Base-by-base conservation (phyloP, 208 protist species). In the Trypanosoma boissoni region DNA sequence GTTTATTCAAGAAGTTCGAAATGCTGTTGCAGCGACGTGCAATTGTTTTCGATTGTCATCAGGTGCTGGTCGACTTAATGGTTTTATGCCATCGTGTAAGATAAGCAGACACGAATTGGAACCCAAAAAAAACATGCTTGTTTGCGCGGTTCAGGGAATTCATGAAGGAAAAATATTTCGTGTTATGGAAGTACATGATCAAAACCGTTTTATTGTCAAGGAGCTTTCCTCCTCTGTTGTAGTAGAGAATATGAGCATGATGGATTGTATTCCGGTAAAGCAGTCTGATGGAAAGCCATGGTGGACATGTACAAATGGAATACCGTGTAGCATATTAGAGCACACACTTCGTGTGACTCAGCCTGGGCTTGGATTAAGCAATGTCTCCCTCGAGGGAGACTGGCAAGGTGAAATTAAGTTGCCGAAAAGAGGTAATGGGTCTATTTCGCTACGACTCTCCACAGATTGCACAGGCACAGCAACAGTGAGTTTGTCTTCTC, bases 301-400 rank as follows among this genome's bases (percentile, higher is more conserved):
- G 86, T 86, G 74, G 72, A 73, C 59, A 1, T 39, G 72, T 21
- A 36, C 41, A 10, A 85, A 91, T 63, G 87, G 89, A 31, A 53
- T 96, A 21, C 89, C 89, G 12, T 89, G 86, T 67, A 91, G 75
- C 46, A 51, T 82, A 23, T 72, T 84, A 24, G 89, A 96, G 63
- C 82, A 92, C 68, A 91, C 83, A 1, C 54, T 88, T 23, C 86
- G 89, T 14, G 61, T 88, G 37, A 80, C 64, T 34, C 42, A 75
- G 31, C 12, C 61, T 4, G n/a, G 61, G 49, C 1, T 57, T 48
- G 32, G 65, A 26, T 28, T 51, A 23, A 51, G 42, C 27, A 78
- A 68, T 39, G 59, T 83, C 20, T 73, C 80, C 8, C 53, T 92
- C 10, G 78, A 84, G 44, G 86, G 86, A 3, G 67, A 76, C 42